Evolutionary conservation across 768 basidiomycete genomes (phyloP).

Genomic region (Boletus vermiculosoides): DNA sequence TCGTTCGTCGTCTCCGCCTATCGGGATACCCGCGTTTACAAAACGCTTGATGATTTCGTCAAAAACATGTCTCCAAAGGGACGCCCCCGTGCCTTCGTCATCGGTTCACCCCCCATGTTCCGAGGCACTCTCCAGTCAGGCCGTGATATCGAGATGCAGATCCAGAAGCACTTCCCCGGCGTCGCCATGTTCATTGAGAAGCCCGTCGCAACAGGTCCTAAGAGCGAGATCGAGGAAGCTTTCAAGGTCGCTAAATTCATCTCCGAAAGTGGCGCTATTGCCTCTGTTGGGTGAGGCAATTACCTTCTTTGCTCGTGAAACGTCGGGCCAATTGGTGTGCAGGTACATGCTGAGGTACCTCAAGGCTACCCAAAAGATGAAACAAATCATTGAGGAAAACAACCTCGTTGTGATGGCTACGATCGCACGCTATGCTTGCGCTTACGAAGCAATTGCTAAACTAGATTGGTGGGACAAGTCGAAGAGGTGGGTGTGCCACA

Average conservation of each 20-base stretch:
- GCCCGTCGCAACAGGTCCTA: constrained; percentile 81
- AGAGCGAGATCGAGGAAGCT: constrained; percentile 61
- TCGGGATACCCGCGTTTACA: constrained; percentile 80
- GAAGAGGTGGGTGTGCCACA: constrained; percentile 59
- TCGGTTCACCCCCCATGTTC: constrained; percentile 94
- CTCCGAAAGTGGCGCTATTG: constrained; percentile 66
- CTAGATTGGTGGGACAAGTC: constrained; percentile 94
- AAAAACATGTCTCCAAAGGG: constrained; percentile 62
- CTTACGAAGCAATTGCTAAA: constrained; percentile 77
- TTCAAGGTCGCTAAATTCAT: constrained; percentile 74
- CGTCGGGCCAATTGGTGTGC: background rate
- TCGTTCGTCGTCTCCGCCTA: constrained; percentile 95
- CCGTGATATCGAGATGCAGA: constrained; percentile 84
- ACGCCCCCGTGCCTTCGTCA: constrained; percentile 76
- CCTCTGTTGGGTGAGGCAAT: constrained; percentile 77
- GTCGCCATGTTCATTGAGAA: constrained; percentile 92
- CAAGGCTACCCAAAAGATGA: constrained; percentile 94
- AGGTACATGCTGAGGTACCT: constrained; percentile 95
- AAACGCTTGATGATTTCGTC: constrained; percentile 82
- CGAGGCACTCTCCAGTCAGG: constrained; percentile 74
- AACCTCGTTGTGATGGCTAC: constrained; percentile 94
- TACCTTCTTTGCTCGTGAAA: background rate
- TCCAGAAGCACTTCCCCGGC: constrained; percentile 84
- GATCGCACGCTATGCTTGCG: constrained; percentile 90
- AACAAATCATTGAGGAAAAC: constrained; percentile 92